A percentile compares a stretch with the other conserved stretches of the same genome.
Evolutionary conservation across 768 basidiomycete genomes (phyloP).

Genomic region (Glaciozyma antarctica): DNA sequence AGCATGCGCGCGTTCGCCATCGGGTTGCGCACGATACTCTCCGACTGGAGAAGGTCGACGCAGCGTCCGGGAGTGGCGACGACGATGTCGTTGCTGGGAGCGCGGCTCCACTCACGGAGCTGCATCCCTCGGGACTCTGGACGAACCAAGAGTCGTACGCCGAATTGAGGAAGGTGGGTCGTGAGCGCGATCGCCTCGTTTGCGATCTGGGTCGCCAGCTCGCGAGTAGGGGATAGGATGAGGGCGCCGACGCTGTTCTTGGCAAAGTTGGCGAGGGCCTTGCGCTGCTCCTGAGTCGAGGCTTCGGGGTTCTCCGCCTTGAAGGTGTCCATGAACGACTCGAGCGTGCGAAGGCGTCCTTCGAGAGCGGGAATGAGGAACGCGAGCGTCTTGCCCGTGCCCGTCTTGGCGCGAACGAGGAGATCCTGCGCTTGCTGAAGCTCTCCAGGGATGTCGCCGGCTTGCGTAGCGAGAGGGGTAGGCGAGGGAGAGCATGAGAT

Average conservation of each 20-base stretch:
- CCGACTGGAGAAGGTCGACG: conserved; percentile 41
- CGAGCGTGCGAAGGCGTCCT: conserved; percentile 38
- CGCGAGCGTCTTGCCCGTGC: conserved; percentile 91
- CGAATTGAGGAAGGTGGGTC: conserved; percentile 29
- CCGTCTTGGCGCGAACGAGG: conserved; percentile 90
- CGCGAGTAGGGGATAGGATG: conserved; percentile 42
- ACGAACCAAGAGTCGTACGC: conserved; percentile 35
- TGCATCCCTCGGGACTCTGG: conserved; percentile 60
- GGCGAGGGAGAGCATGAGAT: conserved; percentile 51
- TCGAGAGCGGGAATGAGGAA: conserved; percentile 77
- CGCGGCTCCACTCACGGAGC: conserved; percentile 55
- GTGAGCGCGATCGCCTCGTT: conserved; percentile 53
- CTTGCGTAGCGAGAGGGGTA: conserved; percentile 5
- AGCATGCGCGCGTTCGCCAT: conserved; percentile 58
- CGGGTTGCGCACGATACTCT: conserved; percentile 48
- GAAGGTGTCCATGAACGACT: conserved; percentile 23
- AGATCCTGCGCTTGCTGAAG: conserved; percentile 55
- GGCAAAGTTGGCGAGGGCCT: conserved; percentile 62
- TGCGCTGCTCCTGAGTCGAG: conserved; percentile 42
- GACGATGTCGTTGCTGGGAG: conserved; percentile 49
- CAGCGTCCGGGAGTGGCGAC: conserved; percentile 44
- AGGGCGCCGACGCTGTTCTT: conserved; percentile 47
- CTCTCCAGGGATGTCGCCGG: conserved; percentile 25
- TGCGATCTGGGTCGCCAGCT: conserved; percentile 42
- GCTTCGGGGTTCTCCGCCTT: conserved; percentile 33